Evolutionary conservation across 2,329 filamentous ascomycete species (phyloP).

Genomic region (Penicillium carneum): DNA sequence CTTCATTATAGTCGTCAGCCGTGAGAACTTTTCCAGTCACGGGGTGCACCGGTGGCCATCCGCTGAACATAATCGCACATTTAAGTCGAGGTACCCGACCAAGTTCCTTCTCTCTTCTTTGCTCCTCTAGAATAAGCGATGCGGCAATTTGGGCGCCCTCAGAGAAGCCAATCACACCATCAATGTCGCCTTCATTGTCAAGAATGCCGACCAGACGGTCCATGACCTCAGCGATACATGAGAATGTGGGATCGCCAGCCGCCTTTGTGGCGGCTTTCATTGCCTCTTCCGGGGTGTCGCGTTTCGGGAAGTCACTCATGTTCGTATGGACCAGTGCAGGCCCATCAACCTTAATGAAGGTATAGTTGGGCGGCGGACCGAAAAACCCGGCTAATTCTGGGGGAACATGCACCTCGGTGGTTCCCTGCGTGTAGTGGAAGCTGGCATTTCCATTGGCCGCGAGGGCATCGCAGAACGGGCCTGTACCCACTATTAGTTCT

Average conservation of each 20-base stretch:
- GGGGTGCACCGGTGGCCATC: constrained; percentile 34
- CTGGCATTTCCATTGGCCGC: constrained; percentile 21
- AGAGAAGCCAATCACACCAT: constrained; percentile 39
- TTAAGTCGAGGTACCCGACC: constrained; percentile 32
- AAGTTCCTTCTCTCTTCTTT: constrained; percentile 19
- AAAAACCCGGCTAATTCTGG: constrained; percentile 31
- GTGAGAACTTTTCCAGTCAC: constrained; percentile 28
- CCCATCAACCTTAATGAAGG: constrained; percentile 24
- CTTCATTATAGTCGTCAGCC: constrained; percentile 26
- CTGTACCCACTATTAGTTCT: constrained; percentile 18
- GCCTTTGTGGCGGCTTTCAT: constrained; percentile 26
- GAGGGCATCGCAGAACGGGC: constrained; percentile 30
- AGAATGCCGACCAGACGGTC: constrained; percentile 28
- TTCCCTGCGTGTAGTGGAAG: constrained; percentile 33
- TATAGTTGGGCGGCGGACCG: constrained; percentile 34
- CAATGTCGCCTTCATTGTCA: constrained; percentile 32
- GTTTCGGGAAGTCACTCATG: constrained; percentile 30
- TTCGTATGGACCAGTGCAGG: constrained; percentile 22
- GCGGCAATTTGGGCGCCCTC: constrained; percentile 38
- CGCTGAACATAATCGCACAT: constrained; percentile 35
- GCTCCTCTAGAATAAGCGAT: constrained; percentile 36
- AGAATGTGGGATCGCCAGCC: constrained; percentile 27
- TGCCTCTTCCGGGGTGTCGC: constrained; percentile 29
- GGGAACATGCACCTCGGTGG: constrained; percentile 21
- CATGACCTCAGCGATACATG: constrained; percentile 23